phyloP scores from a whole-genome alignment of 2,329 filamentous ascomycete genomes.

The Paecilomyces formosus region DNA sequence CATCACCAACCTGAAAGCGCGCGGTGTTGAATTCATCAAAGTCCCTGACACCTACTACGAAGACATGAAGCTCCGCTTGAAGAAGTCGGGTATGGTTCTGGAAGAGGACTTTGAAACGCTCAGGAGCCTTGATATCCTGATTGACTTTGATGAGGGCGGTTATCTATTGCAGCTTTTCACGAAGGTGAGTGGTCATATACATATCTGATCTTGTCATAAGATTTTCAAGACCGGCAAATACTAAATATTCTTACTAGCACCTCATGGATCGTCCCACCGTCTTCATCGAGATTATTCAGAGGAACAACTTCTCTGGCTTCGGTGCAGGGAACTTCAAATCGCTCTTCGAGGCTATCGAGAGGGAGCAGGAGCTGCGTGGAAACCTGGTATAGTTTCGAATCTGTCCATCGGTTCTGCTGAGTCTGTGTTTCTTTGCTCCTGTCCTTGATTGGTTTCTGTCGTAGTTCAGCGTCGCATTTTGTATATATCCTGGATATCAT shows the following conservation, averaged over 20 bases:
- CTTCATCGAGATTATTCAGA: slow-evolving; percentile 93
- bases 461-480: background rate
- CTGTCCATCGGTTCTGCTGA: background rate
- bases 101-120: slow-evolving; percentile 75
- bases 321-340: slow-evolving; percentile 95
- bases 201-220: background rate
- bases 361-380: slow-evolving; percentile 79
- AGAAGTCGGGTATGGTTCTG: slow-evolving; percentile 53
- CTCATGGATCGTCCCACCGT: slow-evolving; percentile 92
- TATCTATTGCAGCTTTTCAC: slow-evolving; percentile 73
- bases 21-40: slow-evolving; percentile 87
- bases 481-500: background rate
- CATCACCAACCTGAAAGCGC: slow-evolving; percentile 71
- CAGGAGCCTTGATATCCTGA: slow-evolving; percentile 73
- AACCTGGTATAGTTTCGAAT: slow-evolving; percentile 54
- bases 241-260: slow-evolving; percentile 42
- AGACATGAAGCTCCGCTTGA: slow-evolving; percentile 65
- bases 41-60: slow-evolving; percentile 84
- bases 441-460: background rate
- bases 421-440: background rate
- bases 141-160: slow-evolving; percentile 90
- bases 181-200: slow-evolving; percentile 39
- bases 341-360: slow-evolving; percentile 89
- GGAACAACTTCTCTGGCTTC: slow-evolving; percentile 84
- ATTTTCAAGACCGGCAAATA: background rate